phyloP scores from a whole-genome alignment of 75 land plant species.

The Chamaecyparis obtusa region DNA sequence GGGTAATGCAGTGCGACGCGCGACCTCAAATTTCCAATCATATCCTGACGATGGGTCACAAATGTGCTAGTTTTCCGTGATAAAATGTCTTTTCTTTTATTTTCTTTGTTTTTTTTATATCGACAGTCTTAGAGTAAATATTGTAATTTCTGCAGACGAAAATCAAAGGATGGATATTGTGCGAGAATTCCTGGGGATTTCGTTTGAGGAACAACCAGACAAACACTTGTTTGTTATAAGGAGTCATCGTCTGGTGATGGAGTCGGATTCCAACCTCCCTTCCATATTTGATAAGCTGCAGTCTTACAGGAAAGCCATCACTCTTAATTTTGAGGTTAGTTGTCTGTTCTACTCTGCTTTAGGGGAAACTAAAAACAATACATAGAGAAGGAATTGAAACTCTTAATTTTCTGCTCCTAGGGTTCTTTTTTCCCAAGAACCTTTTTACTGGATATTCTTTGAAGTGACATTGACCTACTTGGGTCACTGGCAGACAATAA shows the following conservation, averaged over 20 bases:
- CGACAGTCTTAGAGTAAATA: conserved; percentile 7
- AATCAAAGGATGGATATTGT: conserved; percentile 41
- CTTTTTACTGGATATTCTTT: neutral
- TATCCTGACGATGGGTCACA: neutral
- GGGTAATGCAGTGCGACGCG: neutral
- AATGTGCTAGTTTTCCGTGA: neutral
- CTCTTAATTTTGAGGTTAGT: conserved; percentile 72
- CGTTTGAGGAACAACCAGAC: conserved; percentile 63
- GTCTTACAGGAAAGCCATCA: conserved; percentile 68
- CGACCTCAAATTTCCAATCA: neutral
- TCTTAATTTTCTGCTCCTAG: neutral
- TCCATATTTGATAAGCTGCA: conserved; percentile 90
- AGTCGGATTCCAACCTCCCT: conserved; percentile 78
- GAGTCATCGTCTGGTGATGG: conserved; percentile 60
- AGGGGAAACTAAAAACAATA: neutral
- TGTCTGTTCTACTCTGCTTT: neutral
- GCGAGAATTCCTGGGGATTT: conserved; percentile 73
- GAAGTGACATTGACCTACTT: neutral
- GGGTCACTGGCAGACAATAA: neutral
- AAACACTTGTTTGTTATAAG: conserved; percentile 73
- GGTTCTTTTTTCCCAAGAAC: neutral
- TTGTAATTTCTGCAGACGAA: conserved; percentile 18
- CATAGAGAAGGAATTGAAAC: neutral
- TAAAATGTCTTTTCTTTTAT: too few relatives aligned
- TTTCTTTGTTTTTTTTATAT: neutral